Conservation (phyloP, 768 basidiomycete species). For the Rhodotorula diobovata region DNA sequence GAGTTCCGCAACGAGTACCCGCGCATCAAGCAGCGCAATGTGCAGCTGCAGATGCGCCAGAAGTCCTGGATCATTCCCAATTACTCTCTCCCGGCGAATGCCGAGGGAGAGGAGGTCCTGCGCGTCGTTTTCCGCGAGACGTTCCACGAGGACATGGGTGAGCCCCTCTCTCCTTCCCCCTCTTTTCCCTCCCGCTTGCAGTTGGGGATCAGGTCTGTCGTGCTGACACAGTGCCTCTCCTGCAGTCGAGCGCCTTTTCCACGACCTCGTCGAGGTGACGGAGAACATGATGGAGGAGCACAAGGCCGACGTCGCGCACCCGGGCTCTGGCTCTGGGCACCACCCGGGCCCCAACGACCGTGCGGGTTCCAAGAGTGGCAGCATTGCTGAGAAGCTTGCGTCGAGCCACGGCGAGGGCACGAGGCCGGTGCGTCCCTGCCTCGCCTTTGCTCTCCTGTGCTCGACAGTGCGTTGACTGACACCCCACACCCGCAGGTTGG, state of each 20-base stretch:
- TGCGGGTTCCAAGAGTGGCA: background rate
- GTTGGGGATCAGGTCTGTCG: too few species aligned
- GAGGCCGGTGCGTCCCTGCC: background rate
- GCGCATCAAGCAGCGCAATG: slow-evolving; percentile 51
- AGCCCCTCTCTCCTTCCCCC: background rate
- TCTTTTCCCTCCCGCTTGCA: background rate
- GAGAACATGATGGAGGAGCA: slow-evolving; percentile 53
- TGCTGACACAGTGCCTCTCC: too few species aligned
- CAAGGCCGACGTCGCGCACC: slow-evolving; percentile 52
- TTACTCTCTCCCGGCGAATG: slow-evolving; percentile 56
- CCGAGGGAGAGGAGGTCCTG: slow-evolving; percentile 57
- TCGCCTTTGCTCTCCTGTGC: background rate
- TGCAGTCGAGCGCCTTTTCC: slow-evolving; percentile 55
- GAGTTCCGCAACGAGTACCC: slow-evolving; percentile 49
- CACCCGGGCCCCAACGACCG: slow-evolving; percentile 53
- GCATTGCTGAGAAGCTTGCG: slow-evolving; percentile 10
- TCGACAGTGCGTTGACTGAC: background rate
- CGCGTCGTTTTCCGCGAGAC: slow-evolving; percentile 55
- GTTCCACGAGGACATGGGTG: slow-evolving; percentile 35
- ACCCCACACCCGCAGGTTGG: background rate
- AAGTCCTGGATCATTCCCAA: slow-evolving; percentile 52
- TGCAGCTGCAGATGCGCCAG: slow-evolving; percentile 52
- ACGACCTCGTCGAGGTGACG: slow-evolving; percentile 66
- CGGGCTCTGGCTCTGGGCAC: slow-evolving; percentile 55
- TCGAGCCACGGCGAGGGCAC: slow-evolving; percentile 33